Evolutionary conservation across 345 rosid species (phyloP), one percentile per base, ranked within the genome.

Genomic region (Streptanthus diversifolius): DNA sequence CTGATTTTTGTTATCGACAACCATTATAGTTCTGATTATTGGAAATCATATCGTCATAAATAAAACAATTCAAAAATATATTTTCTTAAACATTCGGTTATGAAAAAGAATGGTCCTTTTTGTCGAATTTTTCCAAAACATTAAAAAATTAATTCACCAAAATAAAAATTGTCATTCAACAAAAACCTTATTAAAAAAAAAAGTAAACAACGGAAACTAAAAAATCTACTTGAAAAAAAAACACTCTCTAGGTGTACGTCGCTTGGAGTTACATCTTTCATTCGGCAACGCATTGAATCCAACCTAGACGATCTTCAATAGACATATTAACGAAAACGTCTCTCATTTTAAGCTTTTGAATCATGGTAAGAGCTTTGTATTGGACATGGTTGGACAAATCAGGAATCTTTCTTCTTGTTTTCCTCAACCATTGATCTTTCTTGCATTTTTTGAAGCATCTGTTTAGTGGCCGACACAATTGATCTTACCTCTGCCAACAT

Each of bases 321-420:
- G 68, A 29, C 55, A 63, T 63, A 63, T 4, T 17, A 29, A 63
- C 19, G 15, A 63, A 63, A 3, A 12, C 15, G 8, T 63, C 41
- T 44, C 41, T 8, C 68, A 63, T 63, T 11, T 63, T 18, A 30
- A 63, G 68, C 68, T 63, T 63, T 29, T 30, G 55, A 14, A 45
- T 45, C 56, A 63, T 63, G 29, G 29, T 44, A 63, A 63, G 68
- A 63, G 56, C 43, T 30, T 63, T 45, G 68, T 63, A 63, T 30
- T 6, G 18, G 8, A 7, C 41, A 30, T 63, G 10, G 43, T 63
- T 63, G 3, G 68, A 17, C 55, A 45, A 45, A 3, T 45, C 18
- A 63, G 55, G 68, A 45, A 63, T 63, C 68, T 63, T 1, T 45
- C 17, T 45, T 45, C n/a, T 55, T 55, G 22, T 18, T 64, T 7